Evolutionary conservation across 331 rosid species (phyloP).

Genomic region (Rosa hybrid): DNA sequence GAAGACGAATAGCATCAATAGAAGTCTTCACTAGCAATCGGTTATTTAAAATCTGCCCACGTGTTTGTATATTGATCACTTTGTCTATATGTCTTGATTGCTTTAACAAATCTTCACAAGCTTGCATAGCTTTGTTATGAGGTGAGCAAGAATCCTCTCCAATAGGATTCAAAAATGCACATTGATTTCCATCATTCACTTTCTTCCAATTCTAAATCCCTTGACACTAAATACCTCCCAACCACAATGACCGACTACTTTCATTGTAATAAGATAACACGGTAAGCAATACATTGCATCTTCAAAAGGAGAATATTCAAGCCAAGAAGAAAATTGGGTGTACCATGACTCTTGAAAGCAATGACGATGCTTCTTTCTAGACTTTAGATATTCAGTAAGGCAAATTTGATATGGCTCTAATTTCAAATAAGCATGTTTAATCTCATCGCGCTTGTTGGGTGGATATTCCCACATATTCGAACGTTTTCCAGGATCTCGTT

Average conservation of each 20-base stretch:
- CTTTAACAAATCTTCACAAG: not conserved
- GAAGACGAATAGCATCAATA: not conserved
- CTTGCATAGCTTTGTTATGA: not conserved
- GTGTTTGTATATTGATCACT: not conserved
- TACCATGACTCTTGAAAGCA: not conserved
- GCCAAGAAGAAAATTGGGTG: not conserved
- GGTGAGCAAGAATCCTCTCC: not conserved
- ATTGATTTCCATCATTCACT: not conserved
- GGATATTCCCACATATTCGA: not conserved
- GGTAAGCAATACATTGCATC: not conserved
- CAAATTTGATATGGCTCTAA: not conserved
- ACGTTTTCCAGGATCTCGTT: not conserved
- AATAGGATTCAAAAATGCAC: not conserved
- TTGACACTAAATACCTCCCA: not conserved
- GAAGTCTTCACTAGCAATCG: not conserved
- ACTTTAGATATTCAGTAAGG: not conserved
- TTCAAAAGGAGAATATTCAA: not conserved
- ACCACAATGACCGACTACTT: not conserved
- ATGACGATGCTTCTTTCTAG: not conserved
- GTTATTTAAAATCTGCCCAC: not conserved
- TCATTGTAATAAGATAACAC: not conserved
- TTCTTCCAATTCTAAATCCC: not conserved
- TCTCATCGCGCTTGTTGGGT: not conserved
- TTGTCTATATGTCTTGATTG: not conserved
- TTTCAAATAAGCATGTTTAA: not conserved